Conservation (phyloP, 2,329 filamentous ascomycete species). For the Hymenoscyphus albidus region DNA sequence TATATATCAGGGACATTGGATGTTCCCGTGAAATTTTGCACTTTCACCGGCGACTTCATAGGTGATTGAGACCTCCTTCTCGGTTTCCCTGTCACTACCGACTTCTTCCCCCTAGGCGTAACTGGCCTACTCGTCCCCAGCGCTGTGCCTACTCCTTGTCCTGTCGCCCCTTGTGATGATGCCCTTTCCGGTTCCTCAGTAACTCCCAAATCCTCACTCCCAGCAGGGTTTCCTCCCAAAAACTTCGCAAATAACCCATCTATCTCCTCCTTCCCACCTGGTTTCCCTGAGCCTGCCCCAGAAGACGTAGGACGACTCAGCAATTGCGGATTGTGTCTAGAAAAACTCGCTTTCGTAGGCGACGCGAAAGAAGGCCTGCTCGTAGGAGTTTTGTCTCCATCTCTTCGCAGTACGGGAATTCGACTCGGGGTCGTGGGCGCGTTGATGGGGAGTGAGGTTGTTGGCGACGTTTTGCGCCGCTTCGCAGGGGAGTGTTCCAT, state of each 20-base stretch:
- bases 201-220: neutral
- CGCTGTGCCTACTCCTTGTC: constrained; percentile 15
- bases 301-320: constrained; percentile 40
- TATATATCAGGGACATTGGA: constrained; percentile 15
- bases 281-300: constrained; percentile 38
- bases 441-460: constrained; percentile 42
- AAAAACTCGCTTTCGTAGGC: constrained; percentile 62
- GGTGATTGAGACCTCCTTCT: constrained; percentile 32
- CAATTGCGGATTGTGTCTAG: constrained; percentile 57
- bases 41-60: constrained; percentile 15
- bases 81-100: constrained; percentile 26
- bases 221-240: constrained; percentile 13
- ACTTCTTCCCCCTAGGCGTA: constrained; percentile 17
- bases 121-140: constrained; percentile 6
- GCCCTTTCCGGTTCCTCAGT: constrained; percentile 1
- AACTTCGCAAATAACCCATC: constrained; percentile 30
- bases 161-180: constrained; percentile 13
- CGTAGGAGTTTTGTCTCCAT: constrained; percentile 32
- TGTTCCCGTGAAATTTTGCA: neutral
- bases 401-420: constrained; percentile 25
- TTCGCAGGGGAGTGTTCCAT: constrained; percentile 61
- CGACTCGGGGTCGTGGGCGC: constrained; percentile 39
- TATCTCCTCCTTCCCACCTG: constrained; percentile 28
- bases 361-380: constrained; percentile 58
- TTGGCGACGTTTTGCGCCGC: constrained; percentile 59